Evolutionary conservation across 257 asterid genomes (phyloP).

Genomic region (Ophiorrhiza pumila): DNA sequence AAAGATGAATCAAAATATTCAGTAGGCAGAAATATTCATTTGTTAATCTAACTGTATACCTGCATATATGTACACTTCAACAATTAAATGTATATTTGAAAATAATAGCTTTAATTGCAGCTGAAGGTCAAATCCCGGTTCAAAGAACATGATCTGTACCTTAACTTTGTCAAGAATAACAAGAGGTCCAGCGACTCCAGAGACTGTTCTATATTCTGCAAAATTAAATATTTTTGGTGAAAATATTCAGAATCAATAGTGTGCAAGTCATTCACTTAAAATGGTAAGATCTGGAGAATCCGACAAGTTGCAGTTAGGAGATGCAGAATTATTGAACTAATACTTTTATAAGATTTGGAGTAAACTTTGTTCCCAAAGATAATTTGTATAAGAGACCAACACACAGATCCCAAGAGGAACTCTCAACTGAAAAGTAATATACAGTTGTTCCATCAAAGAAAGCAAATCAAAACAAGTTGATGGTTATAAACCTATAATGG

Average conservation of each 20-base stretch:
- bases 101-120: neutral
- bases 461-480: neutral
- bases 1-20: neutral
- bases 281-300: neutral
- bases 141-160: conserved; percentile 41
- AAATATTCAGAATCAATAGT: conserved; percentile 5
- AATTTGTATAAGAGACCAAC: neutral
- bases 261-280: neutral
- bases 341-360: too few relatives aligned
- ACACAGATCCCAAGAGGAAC: neutral
- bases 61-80: neutral
- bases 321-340: too few relatives aligned
- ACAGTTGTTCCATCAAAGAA: neutral
- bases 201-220: conserved; percentile 97
- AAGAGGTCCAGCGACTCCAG: conserved; percentile 99
- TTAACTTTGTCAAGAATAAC: conserved; percentile 98
- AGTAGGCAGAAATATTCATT: neutral
- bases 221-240: neutral
- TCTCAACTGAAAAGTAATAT: neutral
- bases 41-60: neutral
- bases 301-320: neutral
- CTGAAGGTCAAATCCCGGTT: neutral
- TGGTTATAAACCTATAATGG: neutral
- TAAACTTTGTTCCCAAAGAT: neutral
- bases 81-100: neutral